Base-by-base conservation (phyloP, 2,329 filamentous ascomycete species). In the Arthrocladium fulminans region DNA sequence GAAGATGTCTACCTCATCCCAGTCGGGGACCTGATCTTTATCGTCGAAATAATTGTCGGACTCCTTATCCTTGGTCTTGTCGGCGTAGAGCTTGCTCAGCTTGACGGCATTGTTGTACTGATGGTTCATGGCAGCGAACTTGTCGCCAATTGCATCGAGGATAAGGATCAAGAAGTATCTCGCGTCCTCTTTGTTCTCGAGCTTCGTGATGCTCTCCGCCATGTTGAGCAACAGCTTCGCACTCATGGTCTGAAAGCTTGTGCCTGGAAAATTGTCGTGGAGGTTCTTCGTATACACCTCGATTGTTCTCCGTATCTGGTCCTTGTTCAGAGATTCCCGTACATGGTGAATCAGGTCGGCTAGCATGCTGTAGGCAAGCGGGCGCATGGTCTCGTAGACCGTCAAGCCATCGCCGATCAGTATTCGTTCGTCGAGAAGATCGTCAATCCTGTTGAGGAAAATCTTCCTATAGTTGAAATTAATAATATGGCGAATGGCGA, bases 211-310 rank as follows among this genome's bases (percentile, higher is more conserved):
- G 64, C 88, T 94, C 61, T 98, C 94, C 0, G 90, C 92, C 88
- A 99, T 94, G 64, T 98, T 99, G 10, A 98, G 73, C 1, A 99
- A 73, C 2, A 99, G 73, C 66, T 97, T 98, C 0, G 92, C 94
- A 59, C 92, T 97, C 92, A 99, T 99, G 0, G 92, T 98, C 66
- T 98, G 94, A 63, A 98, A 98, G 66, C 90, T 98, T 0, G 94
- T 97, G 7, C 94, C 94, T 0, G 92, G 94, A 54, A 95, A 95
- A 54, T 87, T 88, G 65, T 97, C 92, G 61, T 95, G 88, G 19
- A 98, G 72, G 60, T 97, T 97, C 61, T 84, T 88, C 1, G 94
- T 97, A 66, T 98, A 99, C 3, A 98, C 92, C 63, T 95, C 87
- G 8, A 98, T 88, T 0, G 94, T 97, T 62, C 89, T 86, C 40